These are phyloP conservation scores for Wickerhamomyces subpelliculosus DNA, from an alignment of 805 yeast species.

Conservation along the genomic window DNA sequence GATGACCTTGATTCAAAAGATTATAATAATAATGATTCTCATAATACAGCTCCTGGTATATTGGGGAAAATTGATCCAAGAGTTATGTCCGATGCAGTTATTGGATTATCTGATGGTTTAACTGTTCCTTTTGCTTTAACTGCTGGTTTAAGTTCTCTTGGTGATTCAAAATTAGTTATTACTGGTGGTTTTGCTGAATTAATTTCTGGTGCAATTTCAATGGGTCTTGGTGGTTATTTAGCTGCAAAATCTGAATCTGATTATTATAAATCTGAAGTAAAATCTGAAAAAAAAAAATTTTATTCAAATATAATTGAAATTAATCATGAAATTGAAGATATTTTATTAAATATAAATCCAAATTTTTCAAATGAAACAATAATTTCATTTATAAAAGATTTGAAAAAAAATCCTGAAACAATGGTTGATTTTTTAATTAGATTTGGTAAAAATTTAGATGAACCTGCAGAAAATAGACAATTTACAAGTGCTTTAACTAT, in stretches of 20 bases:
- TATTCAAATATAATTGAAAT: slow-evolving; percentile 58
- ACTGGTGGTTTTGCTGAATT: slow-evolving; percentile 98
- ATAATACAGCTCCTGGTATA: slow-evolving; percentile 20
- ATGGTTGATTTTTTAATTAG: slow-evolving; percentile 84
- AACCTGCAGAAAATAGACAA: slow-evolving; percentile 91
- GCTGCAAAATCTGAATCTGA: slow-evolving; percentile 90
- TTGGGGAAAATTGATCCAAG: slow-evolving; percentile 73
- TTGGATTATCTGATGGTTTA: slow-evolving; percentile 91
- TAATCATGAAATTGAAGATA: slow-evolving; percentile 75
- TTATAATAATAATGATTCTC: slow-evolving; percentile 2
- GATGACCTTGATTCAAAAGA: slow-evolving; percentile 2
- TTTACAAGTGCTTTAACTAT: slow-evolving; percentile 83
- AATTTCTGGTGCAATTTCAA: slow-evolving; percentile 92
- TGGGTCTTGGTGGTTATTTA: slow-evolving; percentile 95
- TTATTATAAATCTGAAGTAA: slow-evolving; percentile 65
- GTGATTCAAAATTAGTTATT: slow-evolving; percentile 83
- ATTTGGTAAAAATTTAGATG: slow-evolving; percentile 89
- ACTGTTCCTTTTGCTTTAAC: slow-evolving; percentile 99
- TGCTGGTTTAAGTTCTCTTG: slow-evolving; percentile 89
- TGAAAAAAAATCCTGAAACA: slow-evolving; percentile 68
- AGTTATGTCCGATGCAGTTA: slow-evolving; percentile 87
- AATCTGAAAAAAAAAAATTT: slow-evolving; percentile 59
- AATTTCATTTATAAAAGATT: slow-evolving; percentile 64
- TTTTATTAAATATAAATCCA: slow-evolving; percentile 60
- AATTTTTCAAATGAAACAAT: slow-evolving; percentile 62